Evolutionary conservation across 352 stramenopile genomes (phyloP).

Genomic region (Globisporangium heterothallicum): DNA sequence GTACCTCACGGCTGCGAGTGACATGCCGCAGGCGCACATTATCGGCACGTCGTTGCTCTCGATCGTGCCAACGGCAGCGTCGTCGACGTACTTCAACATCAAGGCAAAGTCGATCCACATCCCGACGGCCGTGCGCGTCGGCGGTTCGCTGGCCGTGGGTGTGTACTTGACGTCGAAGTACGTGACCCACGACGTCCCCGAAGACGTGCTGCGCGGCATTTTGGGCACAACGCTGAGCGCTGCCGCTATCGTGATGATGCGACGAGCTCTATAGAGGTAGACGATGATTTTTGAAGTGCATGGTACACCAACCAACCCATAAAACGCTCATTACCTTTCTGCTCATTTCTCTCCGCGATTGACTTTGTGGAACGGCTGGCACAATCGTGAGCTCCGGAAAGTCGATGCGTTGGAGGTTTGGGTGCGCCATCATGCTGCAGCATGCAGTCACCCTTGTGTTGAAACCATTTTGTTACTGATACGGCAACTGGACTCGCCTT

Average conservation of each 20-base stretch:
- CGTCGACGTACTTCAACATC: slow-evolving; percentile 78
- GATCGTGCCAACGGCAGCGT: slow-evolving; percentile 75
- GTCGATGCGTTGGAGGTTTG: no score
- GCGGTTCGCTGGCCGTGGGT: slow-evolving; percentile 47
- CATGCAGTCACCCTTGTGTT: no score
- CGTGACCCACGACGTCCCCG: slow-evolving; percentile 69
- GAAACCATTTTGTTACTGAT: no score
- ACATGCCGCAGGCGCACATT: slow-evolving; percentile 81
- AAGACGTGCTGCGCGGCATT: slow-evolving; percentile 70
- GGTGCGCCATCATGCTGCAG: no score
- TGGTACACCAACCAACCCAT: no score
- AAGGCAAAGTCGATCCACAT: slow-evolving; percentile 76
- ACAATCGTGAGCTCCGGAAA: no score
- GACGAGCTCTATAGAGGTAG: slow-evolving; percentile 48
- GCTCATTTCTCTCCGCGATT: no score
- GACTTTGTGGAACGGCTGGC: no score
- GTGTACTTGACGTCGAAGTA: slow-evolving; percentile 83
- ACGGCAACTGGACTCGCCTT: no score
- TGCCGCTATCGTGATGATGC: slow-evolving; percentile 78
- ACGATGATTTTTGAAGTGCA: no score
- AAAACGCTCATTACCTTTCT: neutral
- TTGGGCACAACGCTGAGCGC: slow-evolving; percentile 62
- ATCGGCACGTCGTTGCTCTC: slow-evolving; percentile 81
- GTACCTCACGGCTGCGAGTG: slow-evolving; percentile 78
- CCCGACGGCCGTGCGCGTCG: slow-evolving; percentile 60